Conservation (phyloP, 495 filamentous ascomycete genomes). For the Geopyxis carbonaria region DNA sequence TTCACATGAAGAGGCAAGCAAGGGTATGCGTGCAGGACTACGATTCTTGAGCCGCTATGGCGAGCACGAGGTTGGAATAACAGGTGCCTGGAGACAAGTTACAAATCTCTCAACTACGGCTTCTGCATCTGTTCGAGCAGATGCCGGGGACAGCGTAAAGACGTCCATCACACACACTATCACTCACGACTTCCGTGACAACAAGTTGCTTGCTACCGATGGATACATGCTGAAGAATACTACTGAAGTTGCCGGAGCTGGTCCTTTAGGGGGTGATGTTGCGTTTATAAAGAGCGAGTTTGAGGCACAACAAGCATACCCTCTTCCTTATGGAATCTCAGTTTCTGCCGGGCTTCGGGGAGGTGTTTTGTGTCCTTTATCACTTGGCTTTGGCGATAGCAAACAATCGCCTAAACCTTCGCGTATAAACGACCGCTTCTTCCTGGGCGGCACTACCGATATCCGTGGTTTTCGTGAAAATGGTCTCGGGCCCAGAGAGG, state of each 20-base stretch:
- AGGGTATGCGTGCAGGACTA: conserved; percentile 58
- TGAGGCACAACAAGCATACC: conserved; percentile 55
- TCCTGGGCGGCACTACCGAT: conserved; percentile 83
- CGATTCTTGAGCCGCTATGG: conserved; percentile 45
- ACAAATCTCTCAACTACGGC: conserved; percentile 58
- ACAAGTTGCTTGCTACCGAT: conserved; percentile 59
- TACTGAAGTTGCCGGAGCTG: conserved; percentile 74
- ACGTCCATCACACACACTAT: conserved; percentile 68
- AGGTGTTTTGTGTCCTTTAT: conserved; percentile 41
- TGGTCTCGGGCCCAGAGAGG: conserved; percentile 77
- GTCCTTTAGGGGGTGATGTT: conserved; percentile 71
- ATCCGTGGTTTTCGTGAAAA: conserved; percentile 82
- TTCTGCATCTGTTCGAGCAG: conserved; percentile 58
- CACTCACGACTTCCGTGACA: conserved; percentile 60
- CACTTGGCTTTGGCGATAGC: conserved; percentile 37
- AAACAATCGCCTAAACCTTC: conserved; percentile 39
- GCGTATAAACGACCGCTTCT: conserved; percentile 83
- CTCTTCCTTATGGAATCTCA: conserved; percentile 48
- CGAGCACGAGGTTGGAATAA: conserved; percentile 57
- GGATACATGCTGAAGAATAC: conserved; percentile 62
- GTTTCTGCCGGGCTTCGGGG: conserved; percentile 54
- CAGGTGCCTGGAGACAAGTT: conserved; percentile 69
- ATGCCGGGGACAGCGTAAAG: conserved; percentile 85
- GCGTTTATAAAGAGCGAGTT: conserved; percentile 76
- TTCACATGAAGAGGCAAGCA: conserved; percentile 80